A percentile compares a stretch with the other conserved stretches of the same genome.
Evolutionary conservation across 805 yeast species (phyloP).

Genomic region (Saccharomyces mikatae): DNA sequence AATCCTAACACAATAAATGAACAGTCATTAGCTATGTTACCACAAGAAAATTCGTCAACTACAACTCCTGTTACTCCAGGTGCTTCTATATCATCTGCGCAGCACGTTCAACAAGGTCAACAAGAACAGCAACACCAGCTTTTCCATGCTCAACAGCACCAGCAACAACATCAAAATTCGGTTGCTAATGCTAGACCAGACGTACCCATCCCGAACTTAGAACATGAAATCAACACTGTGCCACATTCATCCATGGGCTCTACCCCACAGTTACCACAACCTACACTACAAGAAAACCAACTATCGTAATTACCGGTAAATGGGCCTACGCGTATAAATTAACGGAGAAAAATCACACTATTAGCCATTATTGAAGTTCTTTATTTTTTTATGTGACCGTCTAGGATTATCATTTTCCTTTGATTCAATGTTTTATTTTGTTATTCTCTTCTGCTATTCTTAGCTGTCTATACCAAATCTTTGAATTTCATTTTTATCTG

Average conservation of each 20-base stretch:
- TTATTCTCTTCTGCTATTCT: not conserved
- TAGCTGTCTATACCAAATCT: not conserved
- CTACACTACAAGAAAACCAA: not conserved
- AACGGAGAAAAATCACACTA: not conserved
- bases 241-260: not conserved
- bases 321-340: not conserved
- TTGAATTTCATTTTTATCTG: not conserved
- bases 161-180: not conserved
- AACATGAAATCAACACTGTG: not conserved
- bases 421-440: not conserved
- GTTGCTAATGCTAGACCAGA: not conserved
- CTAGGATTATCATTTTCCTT: not conserved
- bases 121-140: constrained; percentile 1
- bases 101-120: not conserved
- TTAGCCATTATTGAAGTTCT: not conserved
- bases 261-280: not conserved
- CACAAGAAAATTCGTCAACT: not conserved
- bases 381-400: not conserved
- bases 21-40: not conserved
- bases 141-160: not conserved
- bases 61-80: not conserved
- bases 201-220: not conserved
- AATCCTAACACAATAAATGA: not conserved
- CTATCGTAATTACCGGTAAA: not conserved
- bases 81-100: not conserved